Evolutionary conservation across 148 eudicot species (phyloP).

Genomic region (Pouteria glomerata): DNA sequence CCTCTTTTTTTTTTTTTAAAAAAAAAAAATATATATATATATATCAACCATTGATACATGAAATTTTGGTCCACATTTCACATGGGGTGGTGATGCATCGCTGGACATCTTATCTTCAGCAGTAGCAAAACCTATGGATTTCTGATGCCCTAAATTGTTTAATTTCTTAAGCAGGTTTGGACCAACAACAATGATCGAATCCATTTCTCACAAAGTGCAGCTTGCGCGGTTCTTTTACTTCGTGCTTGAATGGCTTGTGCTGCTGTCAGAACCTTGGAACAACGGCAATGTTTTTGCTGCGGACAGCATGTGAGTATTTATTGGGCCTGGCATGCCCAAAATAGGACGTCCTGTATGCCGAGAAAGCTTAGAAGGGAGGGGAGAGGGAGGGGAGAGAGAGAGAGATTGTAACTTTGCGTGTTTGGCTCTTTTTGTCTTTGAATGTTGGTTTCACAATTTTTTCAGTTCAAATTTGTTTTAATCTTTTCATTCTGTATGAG

Average conservation of each 20-base stretch:
- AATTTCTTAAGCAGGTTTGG: conserved; percentile 11
- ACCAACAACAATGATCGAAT: neutral
- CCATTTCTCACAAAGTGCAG: conserved; percentile 8
- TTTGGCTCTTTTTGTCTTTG: neutral
- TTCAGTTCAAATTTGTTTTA: neutral
- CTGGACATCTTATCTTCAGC: neutral
- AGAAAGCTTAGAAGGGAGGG: neutral
- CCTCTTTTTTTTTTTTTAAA: no score
- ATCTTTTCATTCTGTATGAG: neutral
- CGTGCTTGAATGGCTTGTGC: neutral
- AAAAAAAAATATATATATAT: no score
- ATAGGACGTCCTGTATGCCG: neutral
- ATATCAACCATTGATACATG: no score
- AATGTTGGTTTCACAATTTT: conserved; percentile 1
- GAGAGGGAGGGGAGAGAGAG: neutral
- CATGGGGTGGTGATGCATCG: no score
- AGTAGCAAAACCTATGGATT: neutral
- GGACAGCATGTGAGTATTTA: neutral
- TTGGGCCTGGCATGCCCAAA: neutral
- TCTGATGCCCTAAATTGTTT: neutral
- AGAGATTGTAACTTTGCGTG: neutral
- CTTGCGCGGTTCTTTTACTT: neutral
- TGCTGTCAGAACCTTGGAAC: neutral
- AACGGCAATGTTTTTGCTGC: neutral
- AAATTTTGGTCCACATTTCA: neutral